phyloP scores from a whole-genome alignment of 441 rosid species.

The Arabidopsis hybrid region DNA sequence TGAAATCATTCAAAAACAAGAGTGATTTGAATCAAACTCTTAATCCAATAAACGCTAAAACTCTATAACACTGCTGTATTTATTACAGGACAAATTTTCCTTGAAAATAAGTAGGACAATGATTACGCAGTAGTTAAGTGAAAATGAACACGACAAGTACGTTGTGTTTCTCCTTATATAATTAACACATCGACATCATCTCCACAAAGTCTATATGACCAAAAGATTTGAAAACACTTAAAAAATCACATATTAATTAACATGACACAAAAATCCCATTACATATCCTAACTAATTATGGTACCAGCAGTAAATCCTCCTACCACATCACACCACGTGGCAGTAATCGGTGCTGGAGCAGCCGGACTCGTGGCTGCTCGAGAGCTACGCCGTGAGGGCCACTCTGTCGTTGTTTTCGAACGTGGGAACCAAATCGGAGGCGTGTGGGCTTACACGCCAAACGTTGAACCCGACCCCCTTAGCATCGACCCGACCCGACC shows the following conservation, averaged over 20 bases:
- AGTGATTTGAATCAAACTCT: no score
- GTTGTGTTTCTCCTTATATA: no score
- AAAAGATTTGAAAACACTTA: no score
- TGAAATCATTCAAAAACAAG: no score
- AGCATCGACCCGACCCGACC: slow-evolving; percentile 41
- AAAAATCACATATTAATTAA: neutral
- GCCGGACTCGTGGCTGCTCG: slow-evolving; percentile 74
- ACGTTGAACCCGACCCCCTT: slow-evolving; percentile 22
- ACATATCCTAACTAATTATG: neutral
- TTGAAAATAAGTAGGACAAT: no score
- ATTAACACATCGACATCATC: no score
- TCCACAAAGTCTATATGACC: no score
- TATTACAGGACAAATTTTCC: no score
- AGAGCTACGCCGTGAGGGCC: slow-evolving; percentile 61
- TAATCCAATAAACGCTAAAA: no score
- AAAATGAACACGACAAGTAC: no score
- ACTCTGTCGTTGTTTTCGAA: slow-evolving; percentile 63
- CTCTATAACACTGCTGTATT: no score
- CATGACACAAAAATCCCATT: neutral
- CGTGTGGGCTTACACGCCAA: slow-evolving; percentile 32
- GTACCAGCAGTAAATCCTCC: neutral
- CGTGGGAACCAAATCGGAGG: slow-evolving; percentile 53
- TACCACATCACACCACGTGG: slow-evolving; percentile 42
- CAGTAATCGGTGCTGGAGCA: slow-evolving; percentile 78
- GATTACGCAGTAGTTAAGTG: no score